Conservation (phyloP, 2,329 filamentous ascomycete genomes). For the Diplocarpon mali region DNA sequence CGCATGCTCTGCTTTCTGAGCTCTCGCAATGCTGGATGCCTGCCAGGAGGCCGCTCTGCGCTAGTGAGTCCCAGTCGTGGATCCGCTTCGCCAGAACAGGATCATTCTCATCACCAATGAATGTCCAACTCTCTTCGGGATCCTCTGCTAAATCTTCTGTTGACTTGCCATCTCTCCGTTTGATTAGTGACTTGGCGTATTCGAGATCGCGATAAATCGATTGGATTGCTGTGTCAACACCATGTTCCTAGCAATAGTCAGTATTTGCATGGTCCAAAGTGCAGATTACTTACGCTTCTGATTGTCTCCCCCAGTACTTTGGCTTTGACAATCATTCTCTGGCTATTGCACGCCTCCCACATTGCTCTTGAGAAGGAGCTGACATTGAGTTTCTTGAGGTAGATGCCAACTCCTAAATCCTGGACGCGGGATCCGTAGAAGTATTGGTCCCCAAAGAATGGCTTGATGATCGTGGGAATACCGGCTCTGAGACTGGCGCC, state of each 20-base stretch:
- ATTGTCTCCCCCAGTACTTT: constrained; percentile 75
- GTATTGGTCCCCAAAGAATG: constrained; percentile 96
- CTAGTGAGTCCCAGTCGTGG: constrained; percentile 26
- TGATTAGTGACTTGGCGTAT: constrained; percentile 77
- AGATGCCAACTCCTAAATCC: constrained; percentile 85
- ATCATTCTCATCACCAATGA: constrained; percentile 49
- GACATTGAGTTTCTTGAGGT: constrained; percentile 81
- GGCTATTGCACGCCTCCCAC: constrained; percentile 83
- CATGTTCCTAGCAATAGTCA: constrained; percentile 57
- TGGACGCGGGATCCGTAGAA: constrained; percentile 89
- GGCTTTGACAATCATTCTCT: constrained; percentile 86
- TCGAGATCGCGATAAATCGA: constrained; percentile 91
- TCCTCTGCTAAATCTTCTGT: constrained; percentile 45
- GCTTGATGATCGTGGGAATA: constrained; percentile 86
- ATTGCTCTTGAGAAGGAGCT: constrained; percentile 73
- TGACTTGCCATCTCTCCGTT: constrained; percentile 46
- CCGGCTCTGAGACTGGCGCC: constrained; percentile 86
- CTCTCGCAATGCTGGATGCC: constrained; percentile 2
- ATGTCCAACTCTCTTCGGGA: constrained; percentile 79
- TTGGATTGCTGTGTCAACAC: constrained; percentile 82
- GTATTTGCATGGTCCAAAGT: constrained; percentile 5
- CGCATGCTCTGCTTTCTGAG: constrained; percentile 12
- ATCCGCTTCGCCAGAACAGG: constrained; percentile 24
- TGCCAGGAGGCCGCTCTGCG: constrained; percentile 14
- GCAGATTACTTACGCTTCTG: constrained; percentile 51